Evolutionary conservation across 2,329 filamentous ascomycete species (phyloP).

Genomic region (Amesomyces nigricolor): DNA sequence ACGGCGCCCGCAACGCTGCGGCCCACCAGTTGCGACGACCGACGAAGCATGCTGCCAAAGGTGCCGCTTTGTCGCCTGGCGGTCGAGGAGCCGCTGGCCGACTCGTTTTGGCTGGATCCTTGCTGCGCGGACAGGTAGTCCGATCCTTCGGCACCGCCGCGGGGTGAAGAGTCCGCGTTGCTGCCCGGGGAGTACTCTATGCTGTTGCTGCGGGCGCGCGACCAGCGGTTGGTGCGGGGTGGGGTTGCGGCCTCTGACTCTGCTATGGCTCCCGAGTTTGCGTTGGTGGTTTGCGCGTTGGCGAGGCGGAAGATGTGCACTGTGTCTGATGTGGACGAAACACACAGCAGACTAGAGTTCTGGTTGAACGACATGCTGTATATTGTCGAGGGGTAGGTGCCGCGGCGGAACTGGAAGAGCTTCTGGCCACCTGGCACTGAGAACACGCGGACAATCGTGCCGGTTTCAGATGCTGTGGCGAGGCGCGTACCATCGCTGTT

Average conservation of each 20-base stretch:
- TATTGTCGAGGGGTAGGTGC: conserved; percentile 91
- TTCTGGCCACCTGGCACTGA: conserved; percentile 86
- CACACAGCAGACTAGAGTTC: conserved; percentile 84
- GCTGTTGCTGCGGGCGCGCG: conserved; percentile 50
- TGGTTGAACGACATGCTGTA: conserved; percentile 99
- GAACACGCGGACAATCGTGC: conserved; percentile 95
- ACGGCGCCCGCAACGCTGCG: conserved; percentile 83
- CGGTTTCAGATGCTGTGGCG: conserved; percentile 93
- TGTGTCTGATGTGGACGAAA: conserved; percentile 93
- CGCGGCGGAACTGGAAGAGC: conserved; percentile 90
- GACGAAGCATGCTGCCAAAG: conserved; percentile 83
- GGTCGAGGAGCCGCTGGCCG: conserved; percentile 27
- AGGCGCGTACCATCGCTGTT: conserved; percentile 89
- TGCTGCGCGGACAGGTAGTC: conserved; percentile 32
- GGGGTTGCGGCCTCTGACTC: conserved; percentile 31
- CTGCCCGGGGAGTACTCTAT: conserved; percentile 47
- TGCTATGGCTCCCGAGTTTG: background rate
- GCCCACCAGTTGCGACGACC: conserved; percentile 90
- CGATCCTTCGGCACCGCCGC: conserved; percentile 43
- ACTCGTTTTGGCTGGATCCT: conserved; percentile 19
- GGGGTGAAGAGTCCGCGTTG: conserved; percentile 34
- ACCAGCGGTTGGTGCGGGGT: conserved; percentile 46
- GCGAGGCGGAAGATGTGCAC: conserved; percentile 89
- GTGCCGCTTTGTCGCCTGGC: conserved; percentile 61
- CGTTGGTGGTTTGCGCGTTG: conserved; percentile 37